phyloP scores from a whole-genome alignment of 2,329 filamentous ascomycete genomes.

The Diaporthe sp. region DNA sequence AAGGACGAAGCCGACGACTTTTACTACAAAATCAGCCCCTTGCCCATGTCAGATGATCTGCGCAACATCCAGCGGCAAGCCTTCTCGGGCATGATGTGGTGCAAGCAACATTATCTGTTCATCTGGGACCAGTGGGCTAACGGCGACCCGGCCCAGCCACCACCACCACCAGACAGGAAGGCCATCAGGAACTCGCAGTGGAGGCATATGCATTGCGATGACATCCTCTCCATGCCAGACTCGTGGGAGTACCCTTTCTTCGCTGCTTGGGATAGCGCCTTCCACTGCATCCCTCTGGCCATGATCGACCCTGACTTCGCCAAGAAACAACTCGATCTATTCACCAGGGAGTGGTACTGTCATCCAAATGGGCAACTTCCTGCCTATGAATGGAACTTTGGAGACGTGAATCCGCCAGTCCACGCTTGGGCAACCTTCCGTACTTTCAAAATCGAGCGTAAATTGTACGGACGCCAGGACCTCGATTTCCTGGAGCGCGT shows the following conservation, averaged over 20 bases:
- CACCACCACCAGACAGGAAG: constrained; percentile 85
- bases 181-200: constrained; percentile 87
- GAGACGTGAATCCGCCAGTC: constrained; percentile 95
- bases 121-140: constrained; percentile 99
- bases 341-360: constrained; percentile 98
- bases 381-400: constrained; percentile 96
- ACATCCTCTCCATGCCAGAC: constrained; percentile 97
- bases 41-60: constrained; percentile 93
- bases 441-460: constrained; percentile 97
- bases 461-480: constrained; percentile 95
- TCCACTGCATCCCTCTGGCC: constrained; percentile 94
- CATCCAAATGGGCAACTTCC: constrained; percentile 96
- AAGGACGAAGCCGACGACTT: constrained; percentile 95
- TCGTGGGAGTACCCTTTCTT: constrained; percentile 99
- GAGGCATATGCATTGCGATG: constrained; percentile 95
- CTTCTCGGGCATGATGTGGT: constrained; percentile 98
- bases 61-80: constrained; percentile 96
- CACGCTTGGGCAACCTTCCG: constrained; percentile 97
- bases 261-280: constrained; percentile 96
- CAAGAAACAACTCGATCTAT: constrained; percentile 96
- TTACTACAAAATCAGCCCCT: constrained; percentile 91
- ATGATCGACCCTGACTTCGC: constrained; percentile 99
- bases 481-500: constrained; percentile 95
- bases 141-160: constrained; percentile 88
- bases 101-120: constrained; percentile 96